These are phyloP conservation scores for Plenodomus biglobosus DNA, from an alignment of 2,329 filamentous ascomycete species.

Conservation along the genomic window DNA sequence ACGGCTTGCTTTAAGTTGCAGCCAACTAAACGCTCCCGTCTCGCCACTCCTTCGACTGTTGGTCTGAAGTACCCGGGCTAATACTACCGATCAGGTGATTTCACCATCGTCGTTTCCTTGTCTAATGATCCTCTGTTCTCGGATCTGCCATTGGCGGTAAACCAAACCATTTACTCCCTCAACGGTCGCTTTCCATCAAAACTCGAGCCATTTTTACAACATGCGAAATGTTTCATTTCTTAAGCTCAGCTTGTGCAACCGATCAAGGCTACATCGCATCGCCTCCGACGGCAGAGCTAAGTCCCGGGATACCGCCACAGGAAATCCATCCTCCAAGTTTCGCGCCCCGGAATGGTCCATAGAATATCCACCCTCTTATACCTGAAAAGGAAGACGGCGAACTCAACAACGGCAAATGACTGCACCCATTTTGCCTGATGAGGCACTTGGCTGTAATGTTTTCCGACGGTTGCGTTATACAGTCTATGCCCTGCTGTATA, in stretches of 20 bases:
- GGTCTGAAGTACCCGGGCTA: no score
- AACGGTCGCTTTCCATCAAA: no score
- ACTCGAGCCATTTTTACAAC: no score
- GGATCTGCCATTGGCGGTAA: no score
- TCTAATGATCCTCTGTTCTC: no score
- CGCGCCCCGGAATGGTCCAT: conserved; percentile 15
- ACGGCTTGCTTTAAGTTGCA: no score
- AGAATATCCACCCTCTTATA: conserved; percentile 21
- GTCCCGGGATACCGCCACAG: conserved; percentile 7
- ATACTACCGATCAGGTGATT: no score
- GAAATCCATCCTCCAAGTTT: conserved; percentile 9
- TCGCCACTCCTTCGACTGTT: no score
- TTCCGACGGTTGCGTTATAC: background rate
- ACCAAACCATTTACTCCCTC: no score
- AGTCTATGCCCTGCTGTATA: background rate
- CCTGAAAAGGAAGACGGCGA: conserved; percentile 15
- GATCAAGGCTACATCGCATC: background rate
- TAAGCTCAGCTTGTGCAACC: background rate
- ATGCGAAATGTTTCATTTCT: no score
- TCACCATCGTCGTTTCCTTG: no score
- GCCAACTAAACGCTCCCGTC: no score
- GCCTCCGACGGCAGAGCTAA: conserved; percentile 1
- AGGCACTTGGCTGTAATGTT: background rate
- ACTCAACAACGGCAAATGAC: conserved; percentile 8
- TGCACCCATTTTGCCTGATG: background rate